These are phyloP conservation scores for Litchi chinensis DNA, from an alignment of 345 rosid species.

Conservation along the genomic window DNA sequence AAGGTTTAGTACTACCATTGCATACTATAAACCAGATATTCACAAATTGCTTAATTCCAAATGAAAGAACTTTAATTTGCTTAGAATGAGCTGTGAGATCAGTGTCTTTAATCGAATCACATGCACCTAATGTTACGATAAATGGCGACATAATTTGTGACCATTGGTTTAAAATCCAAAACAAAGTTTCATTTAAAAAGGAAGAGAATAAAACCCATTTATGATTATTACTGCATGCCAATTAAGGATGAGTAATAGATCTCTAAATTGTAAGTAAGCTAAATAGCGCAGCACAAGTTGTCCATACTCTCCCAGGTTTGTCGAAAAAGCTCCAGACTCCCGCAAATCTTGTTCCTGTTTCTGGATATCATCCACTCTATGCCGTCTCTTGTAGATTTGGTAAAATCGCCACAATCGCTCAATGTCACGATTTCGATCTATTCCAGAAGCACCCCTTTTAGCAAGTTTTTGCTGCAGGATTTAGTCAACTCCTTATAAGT, in stretches of 20 bases:
- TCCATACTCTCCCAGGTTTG: conserved; percentile 85
- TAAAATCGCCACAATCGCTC: conserved; percentile 89
- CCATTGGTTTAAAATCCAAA: conserved; percentile 23
- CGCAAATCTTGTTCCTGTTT: conserved; percentile 75
- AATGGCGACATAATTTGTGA: neutral
- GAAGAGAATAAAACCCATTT: neutral
- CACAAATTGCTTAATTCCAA: neutral
- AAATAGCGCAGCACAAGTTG: conserved; percentile 15
- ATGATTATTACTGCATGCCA: neutral
- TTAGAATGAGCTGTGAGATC: neutral
- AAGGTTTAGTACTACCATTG: neutral
- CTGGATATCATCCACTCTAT: conserved; percentile 87
- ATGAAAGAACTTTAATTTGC: neutral
- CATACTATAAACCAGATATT: neutral
- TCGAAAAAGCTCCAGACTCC: conserved; percentile 78
- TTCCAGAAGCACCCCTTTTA: conserved; percentile 68
- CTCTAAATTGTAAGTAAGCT: conserved; percentile 9
- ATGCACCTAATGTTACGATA: neutral
- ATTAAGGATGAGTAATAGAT: neutral
- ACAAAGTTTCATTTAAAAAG: conserved; percentile 6
- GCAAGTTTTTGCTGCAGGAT: conserved; percentile 94
- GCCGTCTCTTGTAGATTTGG: conserved; percentile 64
- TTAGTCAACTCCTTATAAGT: conserved; percentile 6
- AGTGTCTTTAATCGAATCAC: neutral
- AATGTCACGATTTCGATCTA: conserved; percentile 83